Evolutionary conservation across 441 rosid genomes (phyloP), one percentile per base, ranked within the genome.

Genomic region (Metrosideros polymorpha): DNA sequence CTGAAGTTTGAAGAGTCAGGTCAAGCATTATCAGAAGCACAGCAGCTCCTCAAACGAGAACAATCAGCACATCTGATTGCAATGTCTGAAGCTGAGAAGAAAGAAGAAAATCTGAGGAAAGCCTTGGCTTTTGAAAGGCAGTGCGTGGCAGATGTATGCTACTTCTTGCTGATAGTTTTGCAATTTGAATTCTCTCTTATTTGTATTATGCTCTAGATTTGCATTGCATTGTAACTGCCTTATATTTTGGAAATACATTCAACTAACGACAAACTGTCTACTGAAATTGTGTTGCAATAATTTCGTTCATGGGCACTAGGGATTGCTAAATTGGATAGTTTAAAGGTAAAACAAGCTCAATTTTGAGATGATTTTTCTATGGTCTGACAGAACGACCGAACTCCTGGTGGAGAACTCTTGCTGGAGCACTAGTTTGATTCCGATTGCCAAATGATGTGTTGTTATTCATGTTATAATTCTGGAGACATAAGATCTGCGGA

Each of bases 11-110:
- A 90, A 88, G 92, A 93, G 55, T 86, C 93, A 82, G 89, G 90
- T 25, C 95, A 93, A 91, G 91, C 92, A 30, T 82, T 93, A 55
- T 93, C 91, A 85, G 99, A 96, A 89, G 91, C 90, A 24, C 84
- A 87, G 18, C 97, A 95, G 91, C 95, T 97, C 50, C 86, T 95
- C 59, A 95, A 91, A 87, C 98, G 98, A 82, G 99, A 95, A 86
- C 95, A 92, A 77, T 59, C 91, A 3, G 90, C 96, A 14, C 92
- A 93, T 86, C 59, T 92, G 82, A 93, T 96, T 82, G 93, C 97
- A 43, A 89, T 94, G 49, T 91, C 93, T 55, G 98, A 95, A 89
- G 93, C 89, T 88, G 98, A 95, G 89, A 91, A 91, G 89, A 90
- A 94, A 84, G 95, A 91, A 87, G 96, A 94, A 83, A 96, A 91